These are phyloP conservation scores for Aspergillus arachidicola DNA, from an alignment of 2,329 filamentous ascomycete genomes.

Conservation along the genomic window DNA sequence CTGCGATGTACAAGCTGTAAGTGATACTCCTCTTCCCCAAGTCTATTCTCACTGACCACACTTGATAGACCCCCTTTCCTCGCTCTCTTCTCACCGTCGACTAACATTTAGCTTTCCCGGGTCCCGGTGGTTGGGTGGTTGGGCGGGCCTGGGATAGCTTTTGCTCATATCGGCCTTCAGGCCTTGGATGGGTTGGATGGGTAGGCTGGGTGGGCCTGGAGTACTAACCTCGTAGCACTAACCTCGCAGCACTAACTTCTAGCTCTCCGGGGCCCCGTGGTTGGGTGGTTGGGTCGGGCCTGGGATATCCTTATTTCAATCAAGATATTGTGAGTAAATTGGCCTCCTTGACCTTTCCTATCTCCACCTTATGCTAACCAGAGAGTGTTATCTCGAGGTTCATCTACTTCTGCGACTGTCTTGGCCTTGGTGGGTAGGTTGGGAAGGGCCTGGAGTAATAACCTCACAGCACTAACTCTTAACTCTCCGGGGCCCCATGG, in stretches of 20 bases:
- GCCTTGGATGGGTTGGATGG: neutral
- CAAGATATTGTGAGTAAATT: too few relatives aligned
- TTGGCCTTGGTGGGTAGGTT: too few relatives aligned
- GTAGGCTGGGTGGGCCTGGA: neutral
- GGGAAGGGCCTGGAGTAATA: neutral
- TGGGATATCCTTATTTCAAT: too few relatives aligned
- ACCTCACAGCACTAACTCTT: neutral
- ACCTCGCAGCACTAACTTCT: neutral
- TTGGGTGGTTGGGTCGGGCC: conserved; percentile 15
- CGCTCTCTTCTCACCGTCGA: neutral
- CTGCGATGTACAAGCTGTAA: neutral
- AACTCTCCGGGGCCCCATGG: neutral
- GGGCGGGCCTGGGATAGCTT: conserved; percentile 2
- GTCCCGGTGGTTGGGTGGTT: conserved; percentile 7
- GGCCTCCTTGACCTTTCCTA: too few relatives aligned
- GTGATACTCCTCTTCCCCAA: neutral
- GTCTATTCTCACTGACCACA: neutral
- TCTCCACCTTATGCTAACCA: too few relatives aligned
- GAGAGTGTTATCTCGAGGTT: too few relatives aligned
- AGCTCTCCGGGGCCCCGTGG: neutral
- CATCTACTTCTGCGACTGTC: too few relatives aligned
- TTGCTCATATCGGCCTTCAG: neutral
- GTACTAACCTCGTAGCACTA: neutral
- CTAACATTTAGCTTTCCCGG: neutral
- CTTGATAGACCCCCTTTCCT: neutral